Evolutionary conservation across 805 yeast species (phyloP).

Genomic region (Candida chilensis): DNA sequence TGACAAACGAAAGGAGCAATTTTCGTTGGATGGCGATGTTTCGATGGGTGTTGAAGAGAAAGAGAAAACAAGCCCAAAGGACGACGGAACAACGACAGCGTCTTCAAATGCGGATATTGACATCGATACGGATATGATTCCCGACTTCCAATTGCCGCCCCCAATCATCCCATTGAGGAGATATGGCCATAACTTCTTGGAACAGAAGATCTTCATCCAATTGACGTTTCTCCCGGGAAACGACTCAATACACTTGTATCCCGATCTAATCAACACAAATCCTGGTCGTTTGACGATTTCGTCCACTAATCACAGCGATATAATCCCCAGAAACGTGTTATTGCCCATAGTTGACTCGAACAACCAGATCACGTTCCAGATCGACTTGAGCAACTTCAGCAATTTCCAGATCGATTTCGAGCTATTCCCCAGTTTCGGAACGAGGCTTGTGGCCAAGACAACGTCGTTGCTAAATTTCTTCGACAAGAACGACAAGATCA

Average conservation of each 20-base stretch:
- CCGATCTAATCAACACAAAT: conserved; percentile 30
- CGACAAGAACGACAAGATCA: conserved; percentile 15
- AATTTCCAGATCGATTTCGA: conserved; percentile 78
- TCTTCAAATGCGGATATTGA: no score
- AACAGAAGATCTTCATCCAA: conserved; percentile 80
- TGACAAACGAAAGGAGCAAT: conserved; percentile 20
- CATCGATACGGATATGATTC: conserved; percentile 66
- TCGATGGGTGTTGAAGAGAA: no score
- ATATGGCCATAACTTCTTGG: conserved; percentile 93
- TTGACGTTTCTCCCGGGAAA: conserved; percentile 48
- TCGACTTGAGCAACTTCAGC: conserved; percentile 55
- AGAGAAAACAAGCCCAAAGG: conserved; percentile 3
- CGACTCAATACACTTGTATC: conserved; percentile 37
- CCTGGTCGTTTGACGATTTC: conserved; percentile 83
- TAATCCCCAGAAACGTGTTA: conserved; percentile 80
- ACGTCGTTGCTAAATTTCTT: conserved; percentile 60
- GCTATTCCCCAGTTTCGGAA: conserved; percentile 90
- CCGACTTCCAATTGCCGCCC: conserved; percentile 89
- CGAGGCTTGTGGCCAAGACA: conserved; percentile 83
- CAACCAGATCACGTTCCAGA: conserved; percentile 69
- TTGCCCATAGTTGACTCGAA: conserved; percentile 68
- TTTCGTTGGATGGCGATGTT: no score
- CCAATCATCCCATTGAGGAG: conserved; percentile 90
- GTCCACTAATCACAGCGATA: conserved; percentile 42
- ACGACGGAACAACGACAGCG: conserved; percentile 1